phyloP scores from a whole-genome alignment of 257 asterid species.

The Nicotiana benthamiana region DNA sequence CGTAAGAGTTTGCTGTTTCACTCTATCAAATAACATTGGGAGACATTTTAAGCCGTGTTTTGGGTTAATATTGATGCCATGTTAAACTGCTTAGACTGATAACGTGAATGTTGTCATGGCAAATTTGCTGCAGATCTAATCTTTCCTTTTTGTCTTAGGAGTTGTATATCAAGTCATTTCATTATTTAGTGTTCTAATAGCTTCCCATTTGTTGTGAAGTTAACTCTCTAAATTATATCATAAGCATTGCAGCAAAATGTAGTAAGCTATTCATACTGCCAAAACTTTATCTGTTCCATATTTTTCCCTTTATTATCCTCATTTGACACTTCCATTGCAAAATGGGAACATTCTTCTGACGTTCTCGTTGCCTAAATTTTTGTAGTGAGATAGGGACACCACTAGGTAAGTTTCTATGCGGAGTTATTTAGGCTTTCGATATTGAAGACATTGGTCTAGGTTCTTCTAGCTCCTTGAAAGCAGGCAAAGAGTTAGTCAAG shows the following conservation, averaged over 20 bases:
- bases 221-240: not conserved
- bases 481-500: conserved; percentile 33
- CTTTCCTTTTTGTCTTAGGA: not conserved
- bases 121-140: not conserved
- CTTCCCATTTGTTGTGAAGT: not conserved
- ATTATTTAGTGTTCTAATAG: not conserved
- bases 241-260: not conserved
- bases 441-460: conserved; percentile 73
- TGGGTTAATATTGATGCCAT: not conserved
- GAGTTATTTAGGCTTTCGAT: conserved; percentile 54
- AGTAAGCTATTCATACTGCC: not conserved
- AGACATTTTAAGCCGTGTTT: not conserved
- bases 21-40: not conserved
- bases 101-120: not conserved
- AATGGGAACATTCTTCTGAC: not conserved
- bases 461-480: conserved; percentile 52
- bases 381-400: conserved; percentile 62
- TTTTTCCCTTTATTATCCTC: not conserved
- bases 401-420: conserved; percentile 53
- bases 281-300: not conserved
- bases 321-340: not conserved
- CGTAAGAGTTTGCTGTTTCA: not conserved
- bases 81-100: not conserved
- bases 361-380: conserved; percentile 5
- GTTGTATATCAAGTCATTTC: not conserved